phyloP scores from a whole-genome alignment of 768 basidiomycete genomes.

The Galerina marginata region DNA sequence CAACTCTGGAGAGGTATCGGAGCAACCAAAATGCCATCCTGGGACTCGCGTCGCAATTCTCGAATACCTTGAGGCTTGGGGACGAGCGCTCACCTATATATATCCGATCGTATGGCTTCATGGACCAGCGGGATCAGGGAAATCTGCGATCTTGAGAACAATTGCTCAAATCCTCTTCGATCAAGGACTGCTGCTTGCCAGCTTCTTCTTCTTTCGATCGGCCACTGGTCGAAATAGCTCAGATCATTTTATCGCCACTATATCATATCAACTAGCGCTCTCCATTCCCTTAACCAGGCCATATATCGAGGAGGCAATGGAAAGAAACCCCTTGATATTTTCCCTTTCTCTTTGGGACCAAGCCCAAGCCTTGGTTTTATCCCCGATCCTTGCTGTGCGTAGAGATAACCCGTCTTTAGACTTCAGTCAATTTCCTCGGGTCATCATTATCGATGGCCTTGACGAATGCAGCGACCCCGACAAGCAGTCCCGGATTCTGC shows the following conservation, averaged over 20 bases:
- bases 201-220: slow-evolving; percentile 14
- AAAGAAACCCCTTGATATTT: slow-evolving; percentile 9
- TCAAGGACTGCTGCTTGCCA: background rate
- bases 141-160: slow-evolving; percentile 20
- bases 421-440: background rate
- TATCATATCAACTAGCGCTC: slow-evolving; percentile 2
- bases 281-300: background rate
- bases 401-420: background rate
- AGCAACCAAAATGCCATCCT: slow-evolving; percentile 13
- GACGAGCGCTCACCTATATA: background rate
- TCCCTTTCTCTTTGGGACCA: background rate
- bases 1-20: slow-evolving; percentile 1
- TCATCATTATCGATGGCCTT: slow-evolving; percentile 16
- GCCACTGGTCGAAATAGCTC: background rate
- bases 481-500: background rate
- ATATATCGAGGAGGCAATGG: background rate
- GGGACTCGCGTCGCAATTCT: slow-evolving; percentile 11
- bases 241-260: slow-evolving; percentile 4
- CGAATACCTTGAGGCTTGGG: background rate
- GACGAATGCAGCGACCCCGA: slow-evolving; percentile 15
- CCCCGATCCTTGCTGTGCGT: background rate
- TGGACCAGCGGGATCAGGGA: slow-evolving; percentile 19
- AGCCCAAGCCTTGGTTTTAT: background rate
- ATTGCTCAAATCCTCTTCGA: slow-evolving; percentile 8
- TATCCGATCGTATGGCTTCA: slow-evolving; percentile 11